Evolutionary conservation across 2,329 filamentous ascomycete genomes (phyloP).

Genomic region (Pseudocercospora fuligena): DNA sequence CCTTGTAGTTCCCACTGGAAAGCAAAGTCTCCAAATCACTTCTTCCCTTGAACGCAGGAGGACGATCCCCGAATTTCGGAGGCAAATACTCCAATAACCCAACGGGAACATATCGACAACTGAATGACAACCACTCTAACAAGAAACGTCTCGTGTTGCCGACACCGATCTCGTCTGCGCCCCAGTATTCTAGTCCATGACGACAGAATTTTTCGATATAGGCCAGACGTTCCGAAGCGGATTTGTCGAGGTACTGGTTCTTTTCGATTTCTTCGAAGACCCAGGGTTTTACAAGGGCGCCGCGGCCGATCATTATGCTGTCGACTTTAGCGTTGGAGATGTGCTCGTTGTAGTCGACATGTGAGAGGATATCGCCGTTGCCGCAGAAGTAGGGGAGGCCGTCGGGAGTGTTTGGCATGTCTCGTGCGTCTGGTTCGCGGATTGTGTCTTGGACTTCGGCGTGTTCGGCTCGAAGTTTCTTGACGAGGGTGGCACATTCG

Average conservation of each 20-base stretch:
- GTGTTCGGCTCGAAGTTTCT: slow-evolving; percentile 73
- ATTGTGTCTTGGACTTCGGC: slow-evolving; percentile 74
- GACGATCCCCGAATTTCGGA: slow-evolving; percentile 84
- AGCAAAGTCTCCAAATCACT: slow-evolving; percentile 94
- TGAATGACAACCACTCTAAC: slow-evolving; percentile 94
- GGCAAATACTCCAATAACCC: slow-evolving; percentile 88
- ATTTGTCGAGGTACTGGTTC: slow-evolving; percentile 95
- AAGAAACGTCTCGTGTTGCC: slow-evolving; percentile 90
- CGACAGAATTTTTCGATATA: slow-evolving; percentile 89
- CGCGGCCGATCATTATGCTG: slow-evolving; percentile 95
- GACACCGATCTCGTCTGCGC: slow-evolving; percentile 90
- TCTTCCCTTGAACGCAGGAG: slow-evolving; percentile 80
- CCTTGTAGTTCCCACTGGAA: slow-evolving; percentile 87
- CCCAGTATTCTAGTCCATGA: slow-evolving; percentile 93
- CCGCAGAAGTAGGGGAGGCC: slow-evolving; percentile 76
- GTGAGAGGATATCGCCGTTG: slow-evolving; percentile 95
- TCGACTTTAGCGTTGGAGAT: slow-evolving; percentile 80
- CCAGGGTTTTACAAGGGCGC: slow-evolving; percentile 97
- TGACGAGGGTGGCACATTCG: slow-evolving; percentile 83
- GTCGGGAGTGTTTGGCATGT: slow-evolving; percentile 65
- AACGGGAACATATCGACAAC: slow-evolving; percentile 87
- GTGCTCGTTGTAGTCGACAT: slow-evolving; percentile 82
- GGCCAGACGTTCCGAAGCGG: slow-evolving; percentile 78
- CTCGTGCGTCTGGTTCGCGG: slow-evolving; percentile 74
- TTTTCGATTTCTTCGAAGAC: slow-evolving; percentile 94